These are phyloP conservation scores for Parafenestella ontariensis DNA, from an alignment of 2,329 filamentous ascomycete genomes.

Conservation along the genomic window DNA sequence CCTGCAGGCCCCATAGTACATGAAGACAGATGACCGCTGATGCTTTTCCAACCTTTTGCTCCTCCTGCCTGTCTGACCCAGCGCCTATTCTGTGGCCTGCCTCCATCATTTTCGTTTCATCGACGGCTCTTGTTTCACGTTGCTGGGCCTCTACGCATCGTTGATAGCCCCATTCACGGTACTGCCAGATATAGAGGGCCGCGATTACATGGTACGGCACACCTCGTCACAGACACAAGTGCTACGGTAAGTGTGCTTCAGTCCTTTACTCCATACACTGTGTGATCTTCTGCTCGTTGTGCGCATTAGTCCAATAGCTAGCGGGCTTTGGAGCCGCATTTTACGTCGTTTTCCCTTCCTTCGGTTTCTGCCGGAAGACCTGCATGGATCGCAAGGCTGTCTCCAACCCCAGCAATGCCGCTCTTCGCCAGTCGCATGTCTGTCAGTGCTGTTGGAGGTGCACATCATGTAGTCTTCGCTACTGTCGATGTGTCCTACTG, in stretches of 20 bases:
- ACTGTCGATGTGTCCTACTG: not conserved
- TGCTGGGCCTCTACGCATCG: slow-evolving; percentile 14
- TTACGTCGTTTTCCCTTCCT: not conserved
- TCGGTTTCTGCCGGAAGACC: slow-evolving; percentile 7
- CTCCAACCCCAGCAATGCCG: not conserved
- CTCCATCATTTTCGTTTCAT: slow-evolving; percentile 22
- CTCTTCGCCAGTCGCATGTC: not conserved
- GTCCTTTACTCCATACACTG: slow-evolving; percentile 1
- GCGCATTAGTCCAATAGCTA: not conserved
- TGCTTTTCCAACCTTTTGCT: slow-evolving; percentile 24
- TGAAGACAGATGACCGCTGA: slow-evolving; percentile 30
- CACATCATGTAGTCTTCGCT: not conserved
- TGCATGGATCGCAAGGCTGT: slow-evolving; percentile 5
- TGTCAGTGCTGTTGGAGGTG: not conserved
- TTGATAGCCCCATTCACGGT: slow-evolving; percentile 8
- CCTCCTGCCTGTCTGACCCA: slow-evolving; percentile 5
- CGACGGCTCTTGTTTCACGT: slow-evolving; percentile 29
- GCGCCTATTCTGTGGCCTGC: slow-evolving; percentile 2
- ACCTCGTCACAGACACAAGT: slow-evolving; percentile 16
- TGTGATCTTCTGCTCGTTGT: not conserved
- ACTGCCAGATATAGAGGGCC: slow-evolving; percentile 10
- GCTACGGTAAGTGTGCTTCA: slow-evolving; percentile 19
- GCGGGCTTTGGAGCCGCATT: not conserved
- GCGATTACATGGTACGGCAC: slow-evolving; percentile 2
- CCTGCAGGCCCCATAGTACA: slow-evolving; percentile 19